These are phyloP conservation scores for Pseudonitzschia pungens DNA, from an alignment of 108 stramenopile species.

Conservation along the genomic window DNA sequence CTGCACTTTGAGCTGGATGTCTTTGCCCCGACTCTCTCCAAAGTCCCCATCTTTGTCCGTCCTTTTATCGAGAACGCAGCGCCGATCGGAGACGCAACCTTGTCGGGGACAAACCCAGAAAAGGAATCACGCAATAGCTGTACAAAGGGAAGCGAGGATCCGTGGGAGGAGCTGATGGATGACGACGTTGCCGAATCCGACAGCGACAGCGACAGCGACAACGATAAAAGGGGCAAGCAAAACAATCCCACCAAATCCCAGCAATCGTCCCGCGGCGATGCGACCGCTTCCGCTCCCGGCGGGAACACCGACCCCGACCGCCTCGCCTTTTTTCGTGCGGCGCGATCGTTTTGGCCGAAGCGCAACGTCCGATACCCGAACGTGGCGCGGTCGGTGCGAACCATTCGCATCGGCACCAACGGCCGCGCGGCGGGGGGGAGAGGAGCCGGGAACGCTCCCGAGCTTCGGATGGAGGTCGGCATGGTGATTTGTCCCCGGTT, in stretches of 20 bases:
- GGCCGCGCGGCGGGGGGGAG: neutral
- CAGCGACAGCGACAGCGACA: constrained; percentile 14
- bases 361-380: constrained; percentile 49
- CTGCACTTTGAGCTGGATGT: constrained; percentile 77
- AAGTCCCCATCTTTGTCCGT: constrained; percentile 59
- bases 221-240: neutral
- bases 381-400: constrained; percentile 59
- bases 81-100: neutral
- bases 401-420: constrained; percentile 38
- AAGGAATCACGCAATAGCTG: neutral
- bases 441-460: constrained; percentile 26
- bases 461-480: constrained; percentile 52
- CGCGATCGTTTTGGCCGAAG: constrained; percentile 20
- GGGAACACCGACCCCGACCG: neutral
- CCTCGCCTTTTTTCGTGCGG: constrained; percentile 4
- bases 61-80: constrained; percentile 14
- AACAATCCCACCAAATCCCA: neutral
- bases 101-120: neutral
- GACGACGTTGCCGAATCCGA: constrained; percentile 18
- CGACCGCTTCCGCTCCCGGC: no score
- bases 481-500: constrained; percentile 59
- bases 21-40: constrained; percentile 64
- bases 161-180: constrained; percentile 13
- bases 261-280: no score
- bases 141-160: neutral